A percentile compares a stretch with the other conserved stretches of the same genome.
Evolutionary conservation across 2,329 filamentous ascomycete genomes (phyloP).

Genomic region (Phaeosphaeria sp.): DNA sequence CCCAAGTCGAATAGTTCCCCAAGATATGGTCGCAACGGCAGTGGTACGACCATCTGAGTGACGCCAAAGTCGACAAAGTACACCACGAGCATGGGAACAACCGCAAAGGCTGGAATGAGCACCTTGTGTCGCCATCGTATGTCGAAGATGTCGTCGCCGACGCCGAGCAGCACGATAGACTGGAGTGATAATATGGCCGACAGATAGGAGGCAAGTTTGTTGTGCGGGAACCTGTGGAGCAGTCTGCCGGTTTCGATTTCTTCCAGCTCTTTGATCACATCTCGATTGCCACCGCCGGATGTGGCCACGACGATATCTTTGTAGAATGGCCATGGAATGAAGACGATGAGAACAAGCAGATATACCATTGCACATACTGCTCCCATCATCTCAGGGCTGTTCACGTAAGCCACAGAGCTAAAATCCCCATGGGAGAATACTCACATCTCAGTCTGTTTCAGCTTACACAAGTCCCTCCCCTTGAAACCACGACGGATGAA

Average conservation of each 20-base stretch:
- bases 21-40: conserved; percentile 82
- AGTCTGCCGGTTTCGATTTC: conserved; percentile 83
- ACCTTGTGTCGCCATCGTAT: conserved; percentile 99
- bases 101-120: conserved; percentile 92
- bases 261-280: conserved; percentile 77
- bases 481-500: conserved; percentile 90
- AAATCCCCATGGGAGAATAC: conserved; percentile 29
- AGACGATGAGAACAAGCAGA: conserved; percentile 84
- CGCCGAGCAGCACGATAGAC: conserved; percentile 86
- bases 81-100: conserved; percentile 90
- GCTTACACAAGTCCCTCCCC: conserved; percentile 86
- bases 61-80: conserved; percentile 99
- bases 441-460: conserved; percentile 75
- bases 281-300: conserved; percentile 89
- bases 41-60: conserved; percentile 90
- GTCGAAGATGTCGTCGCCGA: conserved; percentile 96
- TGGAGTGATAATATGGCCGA: conserved; percentile 93
- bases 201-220: conserved; percentile 94
- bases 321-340: conserved; percentile 97
- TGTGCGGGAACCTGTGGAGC: conserved; percentile 91
- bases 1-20: conserved; percentile 84
- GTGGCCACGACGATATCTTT: conserved; percentile 97
- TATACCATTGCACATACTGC: conserved; percentile 93
- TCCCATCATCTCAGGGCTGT: conserved; percentile 91
- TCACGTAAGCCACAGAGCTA: conserved; percentile 21